Evolutionary conservation across 208 protist species (phyloP).

Genomic region (Vickermania ingenoplastis): DNA sequence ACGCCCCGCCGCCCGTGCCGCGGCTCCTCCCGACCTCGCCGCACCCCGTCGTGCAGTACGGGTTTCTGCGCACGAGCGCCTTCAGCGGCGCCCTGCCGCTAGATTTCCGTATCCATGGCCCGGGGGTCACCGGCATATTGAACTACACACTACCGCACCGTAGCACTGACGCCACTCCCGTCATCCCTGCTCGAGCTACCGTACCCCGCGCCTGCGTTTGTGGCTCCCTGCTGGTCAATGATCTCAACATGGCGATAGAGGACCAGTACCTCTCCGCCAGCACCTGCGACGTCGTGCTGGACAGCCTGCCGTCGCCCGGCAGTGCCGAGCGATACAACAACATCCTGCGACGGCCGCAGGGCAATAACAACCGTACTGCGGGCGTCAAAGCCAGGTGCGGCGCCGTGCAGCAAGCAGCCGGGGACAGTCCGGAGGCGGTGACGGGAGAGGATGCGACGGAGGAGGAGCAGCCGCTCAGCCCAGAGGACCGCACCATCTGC

Average conservation of each 20-base stretch:
- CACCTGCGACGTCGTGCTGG: constrained; percentile 46
- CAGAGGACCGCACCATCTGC: not conserved
- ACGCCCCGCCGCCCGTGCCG: not conserved
- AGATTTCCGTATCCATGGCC: constrained; percentile 11
- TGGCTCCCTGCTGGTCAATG: constrained; percentile 28
- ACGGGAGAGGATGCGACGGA: not conserved
- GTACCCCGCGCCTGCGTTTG: constrained; percentile 23
- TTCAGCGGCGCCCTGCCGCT: constrained; percentile 34
- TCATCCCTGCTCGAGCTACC: not conserved
- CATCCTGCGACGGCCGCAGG: not conserved
- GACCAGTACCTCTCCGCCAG: constrained; percentile 35
- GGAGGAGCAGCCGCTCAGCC: not conserved
- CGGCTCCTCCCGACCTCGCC: not conserved
- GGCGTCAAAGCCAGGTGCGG: not conserved
- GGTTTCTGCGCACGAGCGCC: constrained; percentile 25
- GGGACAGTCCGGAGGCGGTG: not conserved
- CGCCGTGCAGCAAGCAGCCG: not conserved
- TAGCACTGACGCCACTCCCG: not conserved
- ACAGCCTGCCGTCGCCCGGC: constrained; percentile 15
- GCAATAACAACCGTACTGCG: too few species aligned
- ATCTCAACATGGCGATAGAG: constrained; percentile 31
- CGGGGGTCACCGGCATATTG: not conserved
- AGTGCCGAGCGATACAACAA: constrained; percentile 2
- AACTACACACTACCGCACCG: not conserved
- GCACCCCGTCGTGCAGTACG: constrained; percentile 11